Percentiles rank a stretch among this genome's conserved stretches.
Conservation (phyloP, 2,329 filamentous ascomycete species). For the Colletotrichum higginsianum region DNA sequence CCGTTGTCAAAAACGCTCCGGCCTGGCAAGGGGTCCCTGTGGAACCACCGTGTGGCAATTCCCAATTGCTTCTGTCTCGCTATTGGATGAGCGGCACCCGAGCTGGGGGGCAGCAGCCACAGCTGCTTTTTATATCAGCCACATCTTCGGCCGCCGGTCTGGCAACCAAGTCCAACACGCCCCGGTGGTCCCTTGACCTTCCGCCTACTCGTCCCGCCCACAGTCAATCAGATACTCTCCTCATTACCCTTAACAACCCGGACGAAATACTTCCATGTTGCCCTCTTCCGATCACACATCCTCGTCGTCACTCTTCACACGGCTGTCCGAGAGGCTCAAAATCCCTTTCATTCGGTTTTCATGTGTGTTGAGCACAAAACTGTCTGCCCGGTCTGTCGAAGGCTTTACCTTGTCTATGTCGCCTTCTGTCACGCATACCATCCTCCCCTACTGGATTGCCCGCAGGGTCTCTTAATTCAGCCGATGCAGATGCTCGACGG, state of each 20-base stretch:
- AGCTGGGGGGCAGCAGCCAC: constrained; percentile 40
- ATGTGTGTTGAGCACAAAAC: constrained; percentile 73
- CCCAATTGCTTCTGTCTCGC: not conserved
- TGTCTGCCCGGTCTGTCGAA: constrained; percentile 72
- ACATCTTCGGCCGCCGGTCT: constrained; percentile 35
- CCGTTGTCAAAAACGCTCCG: constrained; percentile 39
- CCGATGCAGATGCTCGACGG: constrained; percentile 66
- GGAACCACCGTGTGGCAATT: constrained; percentile 39
- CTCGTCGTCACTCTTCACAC: constrained; percentile 23
- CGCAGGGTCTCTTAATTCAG: constrained; percentile 57
- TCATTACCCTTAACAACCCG: constrained; percentile 1
- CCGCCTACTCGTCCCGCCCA: constrained; percentile 15
- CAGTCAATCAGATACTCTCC: not conserved
- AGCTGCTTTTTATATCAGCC: constrained; percentile 43
- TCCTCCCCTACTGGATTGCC: constrained; percentile 64
- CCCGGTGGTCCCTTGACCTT: constrained; percentile 29
- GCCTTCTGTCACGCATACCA: constrained; percentile 68
- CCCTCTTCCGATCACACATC: constrained; percentile 16
- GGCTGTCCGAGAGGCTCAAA: constrained; percentile 14
- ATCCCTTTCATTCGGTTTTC: constrained; percentile 54
- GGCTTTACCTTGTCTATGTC: constrained; percentile 71
- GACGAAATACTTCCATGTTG: constrained; percentile 40
- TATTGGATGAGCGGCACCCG: constrained; percentile 34
- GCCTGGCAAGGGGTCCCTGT: constrained; percentile 32
- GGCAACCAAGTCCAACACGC: constrained; percentile 14